Conservation (phyloP, 371 early-diverging fungal genomes). For the Catenaria anguillulae region DNA sequence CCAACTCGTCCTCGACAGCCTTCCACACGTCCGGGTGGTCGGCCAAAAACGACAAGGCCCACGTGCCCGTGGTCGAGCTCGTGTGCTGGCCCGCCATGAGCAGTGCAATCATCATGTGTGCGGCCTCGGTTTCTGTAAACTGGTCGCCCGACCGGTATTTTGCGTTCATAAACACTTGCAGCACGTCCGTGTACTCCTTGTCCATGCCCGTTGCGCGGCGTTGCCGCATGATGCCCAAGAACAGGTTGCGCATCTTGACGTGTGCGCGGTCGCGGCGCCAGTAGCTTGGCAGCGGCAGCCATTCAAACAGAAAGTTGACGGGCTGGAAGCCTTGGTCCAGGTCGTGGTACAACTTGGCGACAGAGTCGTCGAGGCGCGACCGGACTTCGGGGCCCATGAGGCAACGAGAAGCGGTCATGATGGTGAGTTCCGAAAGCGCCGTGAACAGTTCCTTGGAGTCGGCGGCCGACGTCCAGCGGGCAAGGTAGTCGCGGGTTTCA, state of each 20-base stretch:
- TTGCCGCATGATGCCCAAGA: slow-evolving; percentile 60
- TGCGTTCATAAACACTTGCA: slow-evolving; percentile 65
- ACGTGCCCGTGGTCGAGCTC: slow-evolving; percentile 76
- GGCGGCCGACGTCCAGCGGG: slow-evolving; percentile 30
- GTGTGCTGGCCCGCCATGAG: slow-evolving; percentile 96
- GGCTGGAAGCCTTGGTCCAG: slow-evolving; percentile 89
- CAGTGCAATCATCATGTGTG: slow-evolving; percentile 88
- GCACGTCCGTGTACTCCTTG: slow-evolving; percentile 43
- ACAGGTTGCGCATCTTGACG: slow-evolving; percentile 60
- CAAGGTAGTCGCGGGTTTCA: slow-evolving; percentile 65
- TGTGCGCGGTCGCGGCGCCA: slow-evolving; percentile 74
- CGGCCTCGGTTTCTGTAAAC: slow-evolving; percentile 62
- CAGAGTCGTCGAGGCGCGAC: slow-evolving; percentile 54
- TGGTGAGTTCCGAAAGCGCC: slow-evolving; percentile 77
- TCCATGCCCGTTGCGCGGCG: slow-evolving; percentile 38
- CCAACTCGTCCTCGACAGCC: slow-evolving; percentile 15
- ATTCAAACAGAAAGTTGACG: slow-evolving; percentile 77
- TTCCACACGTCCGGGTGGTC: slow-evolving; percentile 40
- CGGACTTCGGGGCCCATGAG: slow-evolving; percentile 90
- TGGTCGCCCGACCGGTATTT: slow-evolving; percentile 68
- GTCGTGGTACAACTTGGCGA: slow-evolving; percentile 83
- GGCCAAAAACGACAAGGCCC: slow-evolving; percentile 81
- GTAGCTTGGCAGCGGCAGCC: slow-evolving; percentile 66
- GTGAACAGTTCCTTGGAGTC: slow-evolving; percentile 51
- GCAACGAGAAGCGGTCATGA: slow-evolving; percentile 85